Evolutionary conservation across 768 basidiomycete genomes (phyloP).

Genomic region (Suillus plorans): DNA sequence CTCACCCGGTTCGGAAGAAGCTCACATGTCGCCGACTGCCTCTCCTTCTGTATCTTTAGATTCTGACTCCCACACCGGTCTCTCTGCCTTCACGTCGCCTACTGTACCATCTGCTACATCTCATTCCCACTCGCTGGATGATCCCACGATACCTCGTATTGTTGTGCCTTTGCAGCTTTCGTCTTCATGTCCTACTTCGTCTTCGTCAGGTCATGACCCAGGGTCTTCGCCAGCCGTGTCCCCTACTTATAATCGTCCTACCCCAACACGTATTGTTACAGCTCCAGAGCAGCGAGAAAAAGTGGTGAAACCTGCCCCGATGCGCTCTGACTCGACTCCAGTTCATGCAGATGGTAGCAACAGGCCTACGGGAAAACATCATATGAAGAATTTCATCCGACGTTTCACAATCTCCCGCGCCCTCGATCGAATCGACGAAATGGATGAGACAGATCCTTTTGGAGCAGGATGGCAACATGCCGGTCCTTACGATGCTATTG

Average conservation of each 20-base stretch:
- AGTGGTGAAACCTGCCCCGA: neutral
- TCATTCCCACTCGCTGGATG: constrained; percentile 3
- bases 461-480: constrained; percentile 64
- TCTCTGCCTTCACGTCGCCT: constrained; percentile 13
- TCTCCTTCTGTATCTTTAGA: constrained; percentile 11
- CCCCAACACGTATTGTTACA: neutral
- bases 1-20: neutral
- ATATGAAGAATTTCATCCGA: constrained; percentile 28
- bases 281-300: constrained; percentile 5
- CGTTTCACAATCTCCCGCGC: constrained; percentile 24
- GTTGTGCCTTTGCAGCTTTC: neutral
- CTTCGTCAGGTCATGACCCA: neutral
- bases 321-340: constrained; percentile 3
- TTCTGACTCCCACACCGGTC: constrained; percentile 7
- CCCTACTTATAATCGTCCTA: constrained; percentile 1
- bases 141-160: neutral
- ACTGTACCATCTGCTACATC: constrained; percentile 15
- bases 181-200: neutral
- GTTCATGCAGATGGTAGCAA: constrained; percentile 7
- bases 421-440: constrained; percentile 74
- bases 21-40: neutral
- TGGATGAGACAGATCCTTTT: constrained; percentile 74
- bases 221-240: neutral
- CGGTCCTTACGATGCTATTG: constrained; percentile 72
- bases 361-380: constrained; percentile 14